A percentile compares a stretch with the other conserved stretches of the same genome.
Conservation (phyloP, 2,329 filamentous ascomycete genomes). For the Monilinia fructicola region DNA sequence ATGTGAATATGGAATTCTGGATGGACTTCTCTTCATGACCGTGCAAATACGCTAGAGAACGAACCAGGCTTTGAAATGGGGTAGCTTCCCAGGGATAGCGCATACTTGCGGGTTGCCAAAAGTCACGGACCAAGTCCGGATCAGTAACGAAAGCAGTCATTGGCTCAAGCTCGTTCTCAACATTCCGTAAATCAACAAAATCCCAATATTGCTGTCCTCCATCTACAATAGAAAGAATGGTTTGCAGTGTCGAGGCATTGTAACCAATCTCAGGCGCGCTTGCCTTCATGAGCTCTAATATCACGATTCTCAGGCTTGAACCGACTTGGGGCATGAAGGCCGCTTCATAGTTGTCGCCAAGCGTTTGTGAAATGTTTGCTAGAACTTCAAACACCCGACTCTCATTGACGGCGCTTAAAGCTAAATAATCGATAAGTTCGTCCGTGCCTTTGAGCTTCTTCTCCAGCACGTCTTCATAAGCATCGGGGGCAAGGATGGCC, state of each 20-base stretch:
- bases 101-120: slow-evolving; percentile 65
- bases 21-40: slow-evolving; percentile 39
- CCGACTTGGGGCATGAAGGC: slow-evolving; percentile 45
- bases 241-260: slow-evolving; percentile 40
- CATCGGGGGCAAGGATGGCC: slow-evolving; percentile 44
- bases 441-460: slow-evolving; percentile 43
- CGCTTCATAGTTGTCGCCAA: slow-evolving; percentile 41
- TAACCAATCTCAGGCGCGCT: slow-evolving; percentile 39
- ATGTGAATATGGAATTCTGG: slow-evolving; percentile 45
- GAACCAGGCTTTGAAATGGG: slow-evolving; percentile 73
- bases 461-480: slow-evolving; percentile 49
- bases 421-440: slow-evolving; percentile 48
- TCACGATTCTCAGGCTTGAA: slow-evolving; percentile 40
- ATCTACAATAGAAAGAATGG: slow-evolving; percentile 37
- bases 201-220: slow-evolving; percentile 41
- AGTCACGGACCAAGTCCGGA: slow-evolving; percentile 42
- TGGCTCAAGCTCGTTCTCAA: slow-evolving; percentile 52
- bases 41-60: slow-evolving; percentile 58
- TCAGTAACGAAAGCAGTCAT: slow-evolving; percentile 47
- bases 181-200: slow-evolving; percentile 31
- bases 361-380: slow-evolving; percentile 45
- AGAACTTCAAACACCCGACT: slow-evolving; percentile 51
- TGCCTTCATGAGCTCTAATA: slow-evolving; percentile 41
- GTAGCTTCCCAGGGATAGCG: slow-evolving; percentile 84
- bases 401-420: slow-evolving; percentile 47